Base-by-base conservation (phyloP, 2,329 filamentous ascomycete genomes). In the Sclerotinia spermophila region DNA sequence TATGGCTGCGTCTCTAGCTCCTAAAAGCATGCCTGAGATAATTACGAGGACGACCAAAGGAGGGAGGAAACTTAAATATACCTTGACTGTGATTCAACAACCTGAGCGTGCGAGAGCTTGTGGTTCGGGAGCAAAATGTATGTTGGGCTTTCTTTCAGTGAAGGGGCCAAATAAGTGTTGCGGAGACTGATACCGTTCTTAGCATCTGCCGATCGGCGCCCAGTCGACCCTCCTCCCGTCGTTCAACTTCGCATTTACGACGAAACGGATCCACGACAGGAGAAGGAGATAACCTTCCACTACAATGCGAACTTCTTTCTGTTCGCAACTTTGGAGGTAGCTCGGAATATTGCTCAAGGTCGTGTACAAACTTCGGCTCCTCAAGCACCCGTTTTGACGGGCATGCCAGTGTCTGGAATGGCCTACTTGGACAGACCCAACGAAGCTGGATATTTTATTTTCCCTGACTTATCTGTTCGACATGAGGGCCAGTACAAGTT, bases 241-340 rank as follows among this genome's bases (percentile, higher is more conserved):
- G 93, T 98, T 53, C 93, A 97, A 81, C 85, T 99, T 73, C 91
- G 90, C 75, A 92, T 98, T 74, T 93, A 89, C 76, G 92, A 90
- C 48, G 82, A 84, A 84, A 70, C 60, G 70, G 91, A 94, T 72
- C 59, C 59, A 30, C 59, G 59, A 44, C 62, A 65, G 30, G 61
- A 69, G 44, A 62, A 61, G 21, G 68, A 69, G 48, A 88, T 94
- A 77, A 98, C 96, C 2, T 97, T 97, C 78, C 87, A 89, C 71
- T 97, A 97, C 84, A 95, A 97, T 79, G 94, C 94, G 79, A 97
- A 97, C 82, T 98, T 98, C 86, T 98, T 99, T 82, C 89, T 98
- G 55, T 98, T 93, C 78, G 93, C 94, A 67, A 97, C 94, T 8
- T 86, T 99, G 71, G 94, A 97, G 79, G 90, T 93, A 76, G 92